Evolutionary conservation across 2,329 filamentous ascomycete genomes (phyloP).

Genomic region (Intubia oerlemansii): DNA sequence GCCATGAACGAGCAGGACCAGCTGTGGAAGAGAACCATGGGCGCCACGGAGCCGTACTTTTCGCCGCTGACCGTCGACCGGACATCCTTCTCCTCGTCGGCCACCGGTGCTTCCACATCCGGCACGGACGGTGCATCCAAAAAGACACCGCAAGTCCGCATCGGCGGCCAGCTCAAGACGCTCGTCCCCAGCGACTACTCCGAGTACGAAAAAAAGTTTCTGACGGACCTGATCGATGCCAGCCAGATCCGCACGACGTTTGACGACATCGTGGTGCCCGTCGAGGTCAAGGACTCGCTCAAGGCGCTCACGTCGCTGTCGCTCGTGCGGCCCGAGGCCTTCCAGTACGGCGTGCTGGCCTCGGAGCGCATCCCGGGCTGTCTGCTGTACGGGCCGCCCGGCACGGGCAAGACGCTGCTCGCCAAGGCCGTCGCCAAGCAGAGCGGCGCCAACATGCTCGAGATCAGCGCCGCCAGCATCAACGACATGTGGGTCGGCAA

Average conservation of each 20-base stretch:
- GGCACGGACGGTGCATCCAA: too few relatives aligned
- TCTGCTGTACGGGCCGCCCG: conserved; percentile 71
- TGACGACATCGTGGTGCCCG: conserved; percentile 61
- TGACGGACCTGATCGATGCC: conserved; percentile 64
- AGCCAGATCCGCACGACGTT: conserved; percentile 74
- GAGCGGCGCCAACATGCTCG: conserved; percentile 52
- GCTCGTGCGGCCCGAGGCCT: conserved; percentile 76
- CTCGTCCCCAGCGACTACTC: conserved; percentile 19
- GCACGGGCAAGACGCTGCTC: conserved; percentile 52
- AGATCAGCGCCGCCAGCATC: conserved; percentile 76
- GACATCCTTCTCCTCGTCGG: too few relatives aligned
- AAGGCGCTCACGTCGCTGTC: conserved; percentile 79
- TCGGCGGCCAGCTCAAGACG: conserved; percentile 2
- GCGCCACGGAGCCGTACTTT: conserved; percentile 11
- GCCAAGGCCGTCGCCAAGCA: conserved; percentile 50
- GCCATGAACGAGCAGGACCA: conserved; percentile 11
- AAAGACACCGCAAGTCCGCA: conserved; percentile 1
- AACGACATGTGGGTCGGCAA: conserved; percentile 96
- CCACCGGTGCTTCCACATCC: too few relatives aligned
- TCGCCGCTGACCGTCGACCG: conserved; percentile 8
- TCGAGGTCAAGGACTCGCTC: conserved; percentile 67
- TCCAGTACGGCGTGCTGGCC: conserved; percentile 81
- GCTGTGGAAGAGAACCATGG: conserved; percentile 9
- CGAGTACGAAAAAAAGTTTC: conserved; percentile 61
- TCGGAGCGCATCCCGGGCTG: conserved; percentile 81